Conservation (phyloP, 805 yeast genomes). For the Dipodascopsis uninucleata region DNA sequence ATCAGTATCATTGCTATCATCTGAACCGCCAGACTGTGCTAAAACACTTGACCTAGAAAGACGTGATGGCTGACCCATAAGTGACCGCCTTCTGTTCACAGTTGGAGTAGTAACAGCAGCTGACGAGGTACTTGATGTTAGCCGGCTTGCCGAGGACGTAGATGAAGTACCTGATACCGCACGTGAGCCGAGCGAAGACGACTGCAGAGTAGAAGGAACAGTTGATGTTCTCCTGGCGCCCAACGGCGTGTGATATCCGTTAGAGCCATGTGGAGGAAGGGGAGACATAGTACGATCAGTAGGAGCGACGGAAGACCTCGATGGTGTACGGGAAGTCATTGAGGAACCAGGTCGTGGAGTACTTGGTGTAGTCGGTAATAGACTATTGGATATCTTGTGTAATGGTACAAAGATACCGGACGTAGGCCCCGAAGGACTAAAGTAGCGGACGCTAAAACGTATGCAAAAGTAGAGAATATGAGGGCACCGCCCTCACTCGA, state of each 20-base stretch:
- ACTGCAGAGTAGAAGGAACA: neutral
- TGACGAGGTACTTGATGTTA: conserved; percentile 19
- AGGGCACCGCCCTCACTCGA: no score
- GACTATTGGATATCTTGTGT: conserved; percentile 1
- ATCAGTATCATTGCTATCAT: conserved; percentile 2
- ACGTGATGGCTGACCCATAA: conserved; percentile 6
- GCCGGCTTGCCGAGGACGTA: neutral
- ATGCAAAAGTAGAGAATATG: neutral
- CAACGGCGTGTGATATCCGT: neutral
- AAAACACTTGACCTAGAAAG: conserved; percentile 1
- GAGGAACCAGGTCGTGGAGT: conserved; percentile 17
- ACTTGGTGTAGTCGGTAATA: conserved; percentile 1
- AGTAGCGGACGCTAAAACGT: conserved; percentile 17
- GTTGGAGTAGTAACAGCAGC: conserved; percentile 10
- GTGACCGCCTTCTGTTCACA: conserved; percentile 12
- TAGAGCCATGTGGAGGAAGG: neutral
- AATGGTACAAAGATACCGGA: conserved; percentile 23
- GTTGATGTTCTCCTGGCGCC: neutral
- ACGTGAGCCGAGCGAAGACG: no score
- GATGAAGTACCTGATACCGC: no score
- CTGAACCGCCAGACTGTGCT: neutral
- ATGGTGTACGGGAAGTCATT: conserved; percentile 5
- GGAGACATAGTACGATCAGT: conserved; percentile 17
- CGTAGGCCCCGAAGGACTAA: conserved; percentile 11
- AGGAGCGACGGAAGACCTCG: conserved; percentile 10